Evolutionary conservation across 768 basidiomycete species (phyloP), one percentile per base, ranked within the genome.

Genomic region (Suillus luteus): DNA sequence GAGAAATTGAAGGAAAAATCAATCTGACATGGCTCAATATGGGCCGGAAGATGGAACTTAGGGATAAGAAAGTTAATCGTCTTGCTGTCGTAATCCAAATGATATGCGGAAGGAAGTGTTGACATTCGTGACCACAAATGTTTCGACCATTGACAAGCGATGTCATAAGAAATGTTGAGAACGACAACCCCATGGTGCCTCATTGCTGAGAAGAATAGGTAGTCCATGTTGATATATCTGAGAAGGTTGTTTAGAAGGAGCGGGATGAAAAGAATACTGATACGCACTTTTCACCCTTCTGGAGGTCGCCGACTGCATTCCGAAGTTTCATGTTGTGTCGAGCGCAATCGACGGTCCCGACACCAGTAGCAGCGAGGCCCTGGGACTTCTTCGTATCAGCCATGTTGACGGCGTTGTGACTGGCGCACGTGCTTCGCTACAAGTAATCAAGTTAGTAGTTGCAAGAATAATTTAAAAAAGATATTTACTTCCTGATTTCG

Each of bases 41-140:
- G 80, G 1, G 66, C 75, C 19, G 70, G 66, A 31, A 79, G 66
- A 48, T 81, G 80, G 64, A 76, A 78, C 37, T 74, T 73, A 0
- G 79, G 80, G 15, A 81, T 68, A 22, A 72, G 61, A 38, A 62
- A 73, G 8, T 22, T 38, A 24, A 68, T 54, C 5, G 8, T 1
- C 8, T 51, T 65, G 24, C 3, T 58, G 37, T 27, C 6, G 3
- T 17, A 6, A 38, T 59, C 57, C 33, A 54, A 44, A 11, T 37
- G 41, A 41, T 24, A 62, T 15, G 7, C 22, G 22, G n/a, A 37
- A 33, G 24, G 62, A 62, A 55, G 62, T 60, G 2, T 57, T 44
- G 15, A 22, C 55, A 70, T 63, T 1, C 69, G 54, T 1, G 46
- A 37, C 41, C 22, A 41, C 11, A 75, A 55, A 24, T 46, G 44